Base-by-base conservation (phyloP, 108 stramenopile species). In the Thalassiosira profunda region DNA sequence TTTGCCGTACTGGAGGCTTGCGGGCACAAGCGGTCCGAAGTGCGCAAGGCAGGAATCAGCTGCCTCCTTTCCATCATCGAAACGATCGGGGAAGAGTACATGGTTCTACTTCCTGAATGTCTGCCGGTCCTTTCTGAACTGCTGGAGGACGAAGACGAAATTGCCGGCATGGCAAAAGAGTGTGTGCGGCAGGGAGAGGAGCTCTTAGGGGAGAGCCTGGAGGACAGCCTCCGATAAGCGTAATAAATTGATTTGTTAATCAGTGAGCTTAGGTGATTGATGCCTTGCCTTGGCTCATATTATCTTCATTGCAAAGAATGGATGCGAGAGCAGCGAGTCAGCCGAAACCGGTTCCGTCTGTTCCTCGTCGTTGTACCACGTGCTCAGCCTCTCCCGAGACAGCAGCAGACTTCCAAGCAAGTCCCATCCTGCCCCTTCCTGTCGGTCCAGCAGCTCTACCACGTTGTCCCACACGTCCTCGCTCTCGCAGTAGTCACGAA, bases 61-160 rank as follows among this genome's bases (percentile, higher is more conserved):
- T 90, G 89, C 58, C 81, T 96, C 4, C 51, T 89, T 4, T 83
- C 87, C 7, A 74, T 96, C 37, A 87, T 96, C 17, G 71, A 89
- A 54, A 81, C 89, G 4, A 83, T 96, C 15, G 95, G 95, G 1
- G 95, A 96, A 77, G 95, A 96, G 58, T 96, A 93, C 69, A 92
- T 96, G 95, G 89, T 93, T 2, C 67, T 96, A 8, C 85, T 96
- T 45, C 95, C 95, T 1, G 92, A 96, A 70, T 96, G 95, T 49
- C 59, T 96, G 21, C 95, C 95, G 17, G 75, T 90, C n/a, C 80
- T 96, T 10, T 91, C 90, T 3, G 95, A 96, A 60, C 68, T 92
- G 8, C 69, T 96, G 29, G 95, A 96, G 74, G 94, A 96, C 55
- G 61, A 58, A 5, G 85, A 93, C 35, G 92, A 91, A 81, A 81